Conservation (phyloP, 495 filamentous ascomycete species). For the Podospora pseudopauciseta region DNA sequence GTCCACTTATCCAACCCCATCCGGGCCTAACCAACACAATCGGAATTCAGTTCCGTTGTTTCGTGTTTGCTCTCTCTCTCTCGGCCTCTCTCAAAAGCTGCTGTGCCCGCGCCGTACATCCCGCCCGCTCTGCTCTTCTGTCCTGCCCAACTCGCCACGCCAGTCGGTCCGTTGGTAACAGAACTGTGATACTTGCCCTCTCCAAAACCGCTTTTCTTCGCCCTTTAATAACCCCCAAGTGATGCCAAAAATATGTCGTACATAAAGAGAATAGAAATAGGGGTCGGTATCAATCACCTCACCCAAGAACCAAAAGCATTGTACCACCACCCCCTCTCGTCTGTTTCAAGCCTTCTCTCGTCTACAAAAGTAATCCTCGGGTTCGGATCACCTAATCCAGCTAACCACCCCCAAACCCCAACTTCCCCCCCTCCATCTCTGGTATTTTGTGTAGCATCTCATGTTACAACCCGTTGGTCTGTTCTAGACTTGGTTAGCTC, state of each 20-base stretch:
- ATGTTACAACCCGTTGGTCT: neutral
- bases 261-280: neutral
- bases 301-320: neutral
- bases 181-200: neutral
- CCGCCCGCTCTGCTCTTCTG: neutral
- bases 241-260: neutral
- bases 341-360: neutral
- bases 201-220: neutral
- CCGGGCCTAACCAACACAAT: neutral
- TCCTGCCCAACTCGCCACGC: no score
- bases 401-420: neutral
- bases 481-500: neutral
- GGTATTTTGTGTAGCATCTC: neutral
- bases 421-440: neutral
- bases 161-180: neutral
- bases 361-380: neutral
- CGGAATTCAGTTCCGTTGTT: neutral
- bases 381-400: neutral
- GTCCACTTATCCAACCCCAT: neutral
- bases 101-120: neutral
- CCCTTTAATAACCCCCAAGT: neutral
- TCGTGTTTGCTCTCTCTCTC: neutral
- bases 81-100: neutral
- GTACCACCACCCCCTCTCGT: neutral
- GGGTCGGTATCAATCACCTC: neutral